Base-by-base conservation (phyloP, 2,329 filamentous ascomycete genomes). In the Fusarium guadeloupense region DNA sequence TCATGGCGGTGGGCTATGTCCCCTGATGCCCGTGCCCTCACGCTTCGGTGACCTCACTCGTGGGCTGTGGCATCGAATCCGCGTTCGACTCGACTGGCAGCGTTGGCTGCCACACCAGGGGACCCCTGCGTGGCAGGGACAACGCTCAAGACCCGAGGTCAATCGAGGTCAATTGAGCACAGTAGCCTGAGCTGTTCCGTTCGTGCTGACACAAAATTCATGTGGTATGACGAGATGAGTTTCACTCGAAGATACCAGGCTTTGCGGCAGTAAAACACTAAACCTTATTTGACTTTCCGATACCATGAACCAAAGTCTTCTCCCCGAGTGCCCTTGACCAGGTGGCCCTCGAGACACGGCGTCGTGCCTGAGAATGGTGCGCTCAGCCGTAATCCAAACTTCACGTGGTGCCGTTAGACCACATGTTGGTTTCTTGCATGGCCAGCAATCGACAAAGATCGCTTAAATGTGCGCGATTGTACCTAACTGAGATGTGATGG, bases 401-500 rank as follows among this genome's bases (percentile, higher is more conserved):
- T 64, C 60, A 64, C 61, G 60, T 64, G 61, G 60, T 64, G 21
- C 42, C 60, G 54, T 64, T 64, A 35, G 54, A 45, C 59, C 45
- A 55, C 34, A 42, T 45, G 39, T 42, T 57, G 34, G 42, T 51
- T 45, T 40, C 30, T 37, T 57, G 46, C 30, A 46, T 54, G 43
- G 31, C 23, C 44, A 49, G 43, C 20, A 38, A 34, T 38, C 23
- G 37, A 34, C 43, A 45, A 39, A 42, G 57, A 68, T 63, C 57
- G 48, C 42, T 40, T 28, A n/a, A 42, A 37, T 34, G 35, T 43
- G 40, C 16, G 40, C 49, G 56, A 69, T 66, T 53, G 66, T 59
- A 35, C 56, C 67, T 62, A 62, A 43, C 43, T 59, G 64, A 66
- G 56, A 60, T 64, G 23, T 59, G 62, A 68, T 51, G 52, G 49